phyloP scores from a whole-genome alignment of 805 yeast species.

The Schwanniomyces pseudopolymorphus region DNA sequence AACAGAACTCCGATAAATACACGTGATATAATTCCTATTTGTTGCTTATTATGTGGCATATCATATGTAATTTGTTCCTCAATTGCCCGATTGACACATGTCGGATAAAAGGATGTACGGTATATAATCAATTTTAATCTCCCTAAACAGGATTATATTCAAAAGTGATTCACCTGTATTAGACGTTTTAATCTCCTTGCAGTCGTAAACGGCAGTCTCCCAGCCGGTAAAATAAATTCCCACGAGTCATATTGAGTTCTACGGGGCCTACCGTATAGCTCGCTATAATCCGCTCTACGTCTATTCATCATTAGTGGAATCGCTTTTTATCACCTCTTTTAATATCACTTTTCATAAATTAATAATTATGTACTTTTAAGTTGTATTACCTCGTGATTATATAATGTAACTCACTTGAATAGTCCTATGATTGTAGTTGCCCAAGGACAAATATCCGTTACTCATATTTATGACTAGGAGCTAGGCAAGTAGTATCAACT shows the following conservation, averaged over 20 bases:
- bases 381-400: too few species aligned
- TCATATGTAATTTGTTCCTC: neutral
- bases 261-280: neutral
- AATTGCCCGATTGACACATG: neutral
- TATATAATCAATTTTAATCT: neutral
- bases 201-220: neutral
- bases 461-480: neutral
- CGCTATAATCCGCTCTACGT: neutral
- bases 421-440: too few species aligned
- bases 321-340: too few species aligned
- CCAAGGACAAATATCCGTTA: neutral
- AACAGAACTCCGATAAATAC: neutral
- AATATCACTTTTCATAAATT: too few species aligned
- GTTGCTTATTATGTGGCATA: too few species aligned
- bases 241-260: neutral
- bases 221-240: neutral
- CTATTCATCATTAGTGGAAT: too few species aligned
- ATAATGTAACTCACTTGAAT: too few species aligned
- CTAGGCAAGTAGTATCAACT: too few species aligned
- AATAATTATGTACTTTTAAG: too few species aligned
- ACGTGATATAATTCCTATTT: too few species aligned
- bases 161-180: neutral
- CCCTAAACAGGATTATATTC: neutral
- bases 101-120: slow-evolving; percentile 8
- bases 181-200: neutral